Evolutionary conservation across 1,139 yeast species (phyloP).

Genomic region (Debaryomyces robertsiae): DNA sequence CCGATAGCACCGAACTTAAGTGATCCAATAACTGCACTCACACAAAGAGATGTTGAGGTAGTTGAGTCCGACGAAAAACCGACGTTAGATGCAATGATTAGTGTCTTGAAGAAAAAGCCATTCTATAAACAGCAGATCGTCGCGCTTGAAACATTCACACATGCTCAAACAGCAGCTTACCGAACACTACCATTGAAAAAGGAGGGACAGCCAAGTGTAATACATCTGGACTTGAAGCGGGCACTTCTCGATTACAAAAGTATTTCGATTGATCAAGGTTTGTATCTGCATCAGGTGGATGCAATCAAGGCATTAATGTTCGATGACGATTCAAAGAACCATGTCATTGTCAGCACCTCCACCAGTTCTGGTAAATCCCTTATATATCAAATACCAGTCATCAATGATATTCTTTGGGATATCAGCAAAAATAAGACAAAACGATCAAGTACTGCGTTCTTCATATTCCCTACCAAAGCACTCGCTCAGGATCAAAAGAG

Average conservation of each 20-base stretch:
- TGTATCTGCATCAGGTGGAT: slow-evolving; percentile 80
- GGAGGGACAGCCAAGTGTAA: slow-evolving; percentile 36
- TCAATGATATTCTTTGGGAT: slow-evolving; percentile 56
- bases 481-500: slow-evolving; percentile 94
- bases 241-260: slow-evolving; percentile 53
- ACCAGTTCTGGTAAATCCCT: slow-evolving; percentile 96
- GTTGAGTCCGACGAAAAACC: slow-evolving; percentile 20
- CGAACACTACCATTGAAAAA: slow-evolving; percentile 25
- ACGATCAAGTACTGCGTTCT: slow-evolving; percentile 63
- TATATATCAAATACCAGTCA: slow-evolving; percentile 85
- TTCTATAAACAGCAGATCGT: slow-evolving; percentile 65
- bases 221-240: slow-evolving; percentile 48
- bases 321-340: slow-evolving; percentile 37
- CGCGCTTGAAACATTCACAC: slow-evolving; percentile 27
- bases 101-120: slow-evolving; percentile 43
- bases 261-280: slow-evolving; percentile 45
- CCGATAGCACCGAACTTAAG: slow-evolving; percentile 46
- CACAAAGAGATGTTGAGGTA: slow-evolving; percentile 25
- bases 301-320: slow-evolving; percentile 61
- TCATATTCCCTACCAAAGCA: slow-evolving; percentile 95
- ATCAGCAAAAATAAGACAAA: slow-evolving; percentile 22
- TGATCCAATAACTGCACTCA: slow-evolving; percentile 42
- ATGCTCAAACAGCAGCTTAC: slow-evolving; percentile 22
- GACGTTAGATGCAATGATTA: slow-evolving; percentile 42
- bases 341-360: slow-evolving; percentile 86